Evolutionary conservation across 1,139 yeast species (phyloP), one percentile per base, ranked within the genome.

Genomic region (Kluyveromyces sp.): DNA sequence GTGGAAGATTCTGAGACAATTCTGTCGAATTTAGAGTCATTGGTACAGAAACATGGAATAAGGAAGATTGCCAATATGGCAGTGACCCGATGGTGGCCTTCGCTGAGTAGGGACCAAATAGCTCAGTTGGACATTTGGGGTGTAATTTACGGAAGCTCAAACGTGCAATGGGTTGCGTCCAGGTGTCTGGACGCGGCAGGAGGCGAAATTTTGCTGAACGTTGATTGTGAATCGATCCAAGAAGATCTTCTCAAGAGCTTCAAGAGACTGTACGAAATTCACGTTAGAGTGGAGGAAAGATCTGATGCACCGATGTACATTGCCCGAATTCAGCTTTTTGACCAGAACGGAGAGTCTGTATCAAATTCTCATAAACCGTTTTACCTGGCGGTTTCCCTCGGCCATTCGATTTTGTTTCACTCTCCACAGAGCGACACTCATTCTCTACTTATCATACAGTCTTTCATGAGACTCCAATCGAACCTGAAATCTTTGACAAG

Each of bases 111-210:
- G 12, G 30, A 78, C 16, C 95, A 85, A 56, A 59, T 80, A 38
- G 83, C 94, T 0, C 89, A 83, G 51, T 64, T 83, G 7, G 94
- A 85, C 53, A 75, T 83, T 46, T 83, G 79, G 52, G 57, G 73
- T 37, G 66, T 83, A 33, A 74, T 82, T 3, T 82, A 80, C 52
- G 70, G 73, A 40, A 80, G 85, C 0, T 64, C 66, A 35, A 50
- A 68, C 0, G 73, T 68, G 51, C 61, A 61, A 19, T 84, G 94
- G 89, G 66, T 72, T 2, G 73, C 74, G 40, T 76, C 85, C 2
- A 73, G 78, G 0, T 75, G 80, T 0, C 62, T 65, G 47, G 73
- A 75, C 49, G 57, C 69, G 3, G 48, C 57, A 13, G 68, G 63
- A 2, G 53, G 61, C 13, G 69, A 65, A 39, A 63, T 61, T 6